Percentiles rank a stretch among this genome's conserved stretches.
phyloP scores from a whole-genome alignment of 768 basidiomycete genomes.

The Panaeolus papilionaceus region DNA sequence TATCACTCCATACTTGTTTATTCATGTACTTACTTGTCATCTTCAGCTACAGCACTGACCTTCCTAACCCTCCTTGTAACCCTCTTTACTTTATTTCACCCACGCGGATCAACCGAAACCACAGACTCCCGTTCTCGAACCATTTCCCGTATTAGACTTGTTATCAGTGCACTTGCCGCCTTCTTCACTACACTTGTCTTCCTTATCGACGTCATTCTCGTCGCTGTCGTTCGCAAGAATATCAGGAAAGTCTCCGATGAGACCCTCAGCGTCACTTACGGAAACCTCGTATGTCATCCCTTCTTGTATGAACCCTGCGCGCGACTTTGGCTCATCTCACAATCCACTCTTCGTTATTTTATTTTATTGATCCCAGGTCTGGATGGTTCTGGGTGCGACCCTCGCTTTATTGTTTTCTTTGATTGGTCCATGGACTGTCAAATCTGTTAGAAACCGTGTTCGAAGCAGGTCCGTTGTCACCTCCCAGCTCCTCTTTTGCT shows the following conservation, averaged over 20 bases:
- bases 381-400: conserved; percentile 60
- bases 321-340: conserved; percentile 12
- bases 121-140: conserved; percentile 33
- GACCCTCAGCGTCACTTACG: conserved; percentile 48
- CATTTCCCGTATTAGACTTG: conserved; percentile 43
- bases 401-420: conserved; percentile 55
- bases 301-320: conserved; percentile 13
- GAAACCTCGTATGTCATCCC: conserved; percentile 48
- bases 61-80: conserved; percentile 57
- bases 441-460: conserved; percentile 33
- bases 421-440: conserved; percentile 40
- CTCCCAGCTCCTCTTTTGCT: conserved; percentile 18
- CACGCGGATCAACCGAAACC: conserved; percentile 42
- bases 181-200: conserved; percentile 56
- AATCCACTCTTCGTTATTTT: neutral
- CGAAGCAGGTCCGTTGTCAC: conserved; percentile 26
- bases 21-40: conserved; percentile 14
- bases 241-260: conserved; percentile 49
- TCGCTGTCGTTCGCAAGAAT: conserved; percentile 49
- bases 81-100: conserved; percentile 44
- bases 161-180: conserved; percentile 44
- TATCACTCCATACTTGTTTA: conserved; percentile 6
- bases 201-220: conserved; percentile 57
- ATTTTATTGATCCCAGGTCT: conserved; percentile 41
- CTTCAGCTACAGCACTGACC: conserved; percentile 52